A percentile compares a stretch with the other conserved stretches of the same genome.
Conservation (phyloP, 352 stramenopile genomes). For the Blastocystis sp. region DNA sequence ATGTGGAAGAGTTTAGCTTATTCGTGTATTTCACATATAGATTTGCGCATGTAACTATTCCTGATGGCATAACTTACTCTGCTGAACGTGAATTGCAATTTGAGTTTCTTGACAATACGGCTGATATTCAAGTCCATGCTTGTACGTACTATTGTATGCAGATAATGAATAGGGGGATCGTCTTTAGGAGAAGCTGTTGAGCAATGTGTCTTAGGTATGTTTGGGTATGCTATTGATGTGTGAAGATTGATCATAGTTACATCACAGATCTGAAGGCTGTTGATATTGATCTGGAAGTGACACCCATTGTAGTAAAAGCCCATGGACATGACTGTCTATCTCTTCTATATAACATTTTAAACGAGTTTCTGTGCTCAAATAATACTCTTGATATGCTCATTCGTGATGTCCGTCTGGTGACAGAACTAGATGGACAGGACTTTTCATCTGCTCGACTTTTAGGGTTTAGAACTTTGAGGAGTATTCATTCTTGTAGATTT, state of each 20-base stretch:
- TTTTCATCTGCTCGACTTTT: constrained; percentile 49
- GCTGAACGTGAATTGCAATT: neutral
- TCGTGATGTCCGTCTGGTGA: constrained; percentile 42
- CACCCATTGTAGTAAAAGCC: constrained; percentile 51
- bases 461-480: neutral
- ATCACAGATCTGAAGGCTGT: constrained; percentile 71
- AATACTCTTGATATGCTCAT: constrained; percentile 63
- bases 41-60: constrained; percentile 32
- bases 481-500: neutral
- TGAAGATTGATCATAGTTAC: constrained; percentile 66
- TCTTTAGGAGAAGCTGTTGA: constrained; percentile 68
- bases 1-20: constrained; percentile 16
- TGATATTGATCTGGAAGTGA: constrained; percentile 64
- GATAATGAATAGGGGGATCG: constrained; percentile 66
- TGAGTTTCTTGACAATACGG: constrained; percentile 73
- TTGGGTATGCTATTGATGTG: constrained; percentile 62
- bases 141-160: constrained; percentile 51
- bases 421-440: constrained; percentile 64
- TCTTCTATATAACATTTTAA: constrained; percentile 72
- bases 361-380: constrained; percentile 74
- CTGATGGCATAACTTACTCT: neutral
- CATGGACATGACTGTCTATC: constrained; percentile 70
- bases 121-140: constrained; percentile 74
- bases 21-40: neutral
- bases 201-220: constrained; percentile 69